Base-by-base conservation (phyloP, 768 basidiomycete species). In the Botryobasidium botryosum region DNA sequence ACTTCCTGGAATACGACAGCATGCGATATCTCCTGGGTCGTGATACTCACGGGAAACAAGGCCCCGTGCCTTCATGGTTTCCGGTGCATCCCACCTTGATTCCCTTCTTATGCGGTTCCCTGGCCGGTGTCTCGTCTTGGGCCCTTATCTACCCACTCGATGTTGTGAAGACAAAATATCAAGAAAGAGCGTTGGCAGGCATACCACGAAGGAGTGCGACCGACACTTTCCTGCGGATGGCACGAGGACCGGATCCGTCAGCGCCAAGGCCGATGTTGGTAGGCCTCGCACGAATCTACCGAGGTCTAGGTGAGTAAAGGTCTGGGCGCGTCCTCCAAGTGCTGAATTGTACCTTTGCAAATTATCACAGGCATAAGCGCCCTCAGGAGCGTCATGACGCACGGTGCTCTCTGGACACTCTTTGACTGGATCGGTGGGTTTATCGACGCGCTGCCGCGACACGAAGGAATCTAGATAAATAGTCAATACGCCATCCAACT, bases 151-250 rank as follows among this genome's bases (percentile, higher is more conserved):
- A 96, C 68, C 90, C 90, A 10, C 70, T 92, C 43, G 88, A 92
- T 58, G 88, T 92, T 35, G 82, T 88, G 36, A 87, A 92, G 70
- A 96, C 91, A 0, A 92, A 91, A 62, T 69, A 91, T n/a, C 91
- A 96, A 59, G 84, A 91, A 61, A 76, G 91, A 43, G 77, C 86
- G 21, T 65, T 96, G 42, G 79, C 87, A 4, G 83, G 85, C 37
- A 71, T 81, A 50, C 68, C 65, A 42, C 75, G 77, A 50, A 75
- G 84, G 44, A 72, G 79, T 42, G 68, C 78, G 25, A 67, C 67
- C 53, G 79, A 78, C 57, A 91, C 90, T 10, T 63, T 90, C 28
- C 64, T 66, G 51, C 75, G 88, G 21, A 69, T 94, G 17, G 70
- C 92, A 42, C 71, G 86, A 68, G 90, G 88, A 35, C 74, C 86